Base-by-base conservation (phyloP, 768 basidiomycete species). In the Leccinum subtestaceum region DNA sequence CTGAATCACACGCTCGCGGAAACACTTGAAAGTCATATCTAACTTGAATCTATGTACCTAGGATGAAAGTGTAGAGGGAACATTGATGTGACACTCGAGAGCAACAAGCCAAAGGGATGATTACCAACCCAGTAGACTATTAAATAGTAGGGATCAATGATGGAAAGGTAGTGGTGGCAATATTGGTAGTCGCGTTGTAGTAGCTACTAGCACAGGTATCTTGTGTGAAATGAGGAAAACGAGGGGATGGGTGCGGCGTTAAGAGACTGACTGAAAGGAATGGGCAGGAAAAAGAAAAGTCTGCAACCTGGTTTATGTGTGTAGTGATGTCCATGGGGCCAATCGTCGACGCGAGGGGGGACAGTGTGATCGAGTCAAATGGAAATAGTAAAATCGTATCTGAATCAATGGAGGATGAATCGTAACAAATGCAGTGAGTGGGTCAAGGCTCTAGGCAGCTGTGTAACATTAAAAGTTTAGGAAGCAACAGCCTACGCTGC, bases 191-290 rank as follows among this genome's bases (percentile, higher is more conserved):
- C 34, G 13, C 45, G n/a, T 61, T 55, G 34, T 46, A 55, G 55
- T 46, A 55, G 55, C 19, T 21, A 61, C 19, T 21, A 61, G 65
- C 58, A 70, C 64, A 66, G 60, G 58, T 60, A 53, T 59, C 19
- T 19, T 45, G 43, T 45, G 40, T 40, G 40, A 40, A 40, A n/a
- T 40, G 40, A 40, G 40, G 40, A 10, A 40, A 10, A n/a, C 17
- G 17, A 40, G 27, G 46, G 48, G 38, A 29, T 8, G 15, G 43
- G 43, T 45, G 27, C 48, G 27, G 50, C 49, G 59, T 55, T 19
- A 31, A 49, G 27, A 43, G 55, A 48, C 52, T 27, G 55, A 43
- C 52, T 27, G 45, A 52, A n/a, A 15, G 53, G 27, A 49, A 15
- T 15, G 46, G 23, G 12, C 4, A 15, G 17, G 7, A n/a, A 52